These are phyloP conservation scores for Westerdykella sp. DNA, from an alignment of 2,329 filamentous ascomycete species.

Conservation along the genomic window DNA sequence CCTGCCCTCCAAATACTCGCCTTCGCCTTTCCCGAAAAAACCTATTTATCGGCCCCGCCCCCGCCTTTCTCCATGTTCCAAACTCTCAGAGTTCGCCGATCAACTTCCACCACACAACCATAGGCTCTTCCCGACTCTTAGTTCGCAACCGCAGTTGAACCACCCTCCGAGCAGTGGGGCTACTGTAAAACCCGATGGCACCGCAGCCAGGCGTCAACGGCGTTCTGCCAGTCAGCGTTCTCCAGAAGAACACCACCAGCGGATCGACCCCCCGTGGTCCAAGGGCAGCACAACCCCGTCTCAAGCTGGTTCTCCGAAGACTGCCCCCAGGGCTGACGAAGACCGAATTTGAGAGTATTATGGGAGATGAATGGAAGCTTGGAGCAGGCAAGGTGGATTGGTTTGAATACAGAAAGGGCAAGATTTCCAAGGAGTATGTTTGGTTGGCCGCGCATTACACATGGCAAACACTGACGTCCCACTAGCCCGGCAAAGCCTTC, in stretches of 20 bases:
- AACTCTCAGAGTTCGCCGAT: background rate
- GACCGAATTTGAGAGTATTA: conserved; percentile 62
- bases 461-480: conserved; percentile 1
- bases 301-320: conserved; percentile 79
- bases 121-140: background rate
- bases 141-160: background rate
- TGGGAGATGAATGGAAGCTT: conserved; percentile 75
- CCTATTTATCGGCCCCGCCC: conserved; percentile 8
- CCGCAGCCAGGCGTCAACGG: conserved; percentile 33
- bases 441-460: background rate
- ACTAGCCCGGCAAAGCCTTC: conserved; percentile 77
- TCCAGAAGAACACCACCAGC: conserved; percentile 31
- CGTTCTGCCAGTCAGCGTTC: conserved; percentile 33
- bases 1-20: too few relatives aligned
- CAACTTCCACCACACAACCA: background rate
- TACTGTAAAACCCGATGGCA: conserved; percentile 15
- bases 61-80: conserved; percentile 4
- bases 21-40: too few relatives aligned
- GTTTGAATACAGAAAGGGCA: conserved; percentile 66
- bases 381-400: conserved; percentile 82
- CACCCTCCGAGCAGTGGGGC: background rate
- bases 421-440: conserved; percentile 75
- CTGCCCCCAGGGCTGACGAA: conserved; percentile 81
- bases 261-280: conserved; percentile 26
- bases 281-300: conserved; percentile 52